Conservation (phyloP, 257 asterid species). For the Ajuga chamaepitys region DNA sequence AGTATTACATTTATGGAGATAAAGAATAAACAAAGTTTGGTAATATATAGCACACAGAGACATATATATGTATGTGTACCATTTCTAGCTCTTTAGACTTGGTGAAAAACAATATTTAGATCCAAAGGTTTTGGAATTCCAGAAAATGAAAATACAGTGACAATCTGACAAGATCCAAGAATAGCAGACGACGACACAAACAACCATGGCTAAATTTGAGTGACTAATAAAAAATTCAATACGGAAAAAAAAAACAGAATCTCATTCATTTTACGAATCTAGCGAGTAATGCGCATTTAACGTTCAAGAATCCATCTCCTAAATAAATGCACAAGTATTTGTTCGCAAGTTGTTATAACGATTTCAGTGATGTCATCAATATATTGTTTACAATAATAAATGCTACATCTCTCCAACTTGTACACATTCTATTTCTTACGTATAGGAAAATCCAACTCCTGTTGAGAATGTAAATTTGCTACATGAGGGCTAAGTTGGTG, state of each 20-base stretch:
- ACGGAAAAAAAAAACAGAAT: neutral
- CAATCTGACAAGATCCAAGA: neutral
- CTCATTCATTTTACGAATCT: neutral
- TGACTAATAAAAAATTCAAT: neutral
- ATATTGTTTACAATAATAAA: neutral
- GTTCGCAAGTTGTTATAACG: neutral
- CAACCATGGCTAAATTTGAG: neutral
- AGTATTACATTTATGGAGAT: neutral
- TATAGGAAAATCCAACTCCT: neutral
- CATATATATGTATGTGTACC: neutral
- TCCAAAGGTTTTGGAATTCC: neutral
- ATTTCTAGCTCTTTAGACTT: neutral
- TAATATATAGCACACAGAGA: too few relatives aligned
- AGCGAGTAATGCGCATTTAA: neutral
- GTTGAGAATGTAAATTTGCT: neutral
- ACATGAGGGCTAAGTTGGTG: neutral
- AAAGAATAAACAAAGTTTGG: neutral
- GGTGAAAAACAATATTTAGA: too few relatives aligned
- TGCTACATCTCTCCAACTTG: slow-evolving; percentile 5
- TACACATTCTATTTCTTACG: neutral
- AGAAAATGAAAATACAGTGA: too few relatives aligned
- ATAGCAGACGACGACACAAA: neutral
- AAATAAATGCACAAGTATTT: neutral
- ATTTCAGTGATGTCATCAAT: neutral
- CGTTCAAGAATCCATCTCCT: neutral